phyloP scores from a whole-genome alignment of 1,284 basidiomycete species.

The Lentinus polychrous region DNA sequence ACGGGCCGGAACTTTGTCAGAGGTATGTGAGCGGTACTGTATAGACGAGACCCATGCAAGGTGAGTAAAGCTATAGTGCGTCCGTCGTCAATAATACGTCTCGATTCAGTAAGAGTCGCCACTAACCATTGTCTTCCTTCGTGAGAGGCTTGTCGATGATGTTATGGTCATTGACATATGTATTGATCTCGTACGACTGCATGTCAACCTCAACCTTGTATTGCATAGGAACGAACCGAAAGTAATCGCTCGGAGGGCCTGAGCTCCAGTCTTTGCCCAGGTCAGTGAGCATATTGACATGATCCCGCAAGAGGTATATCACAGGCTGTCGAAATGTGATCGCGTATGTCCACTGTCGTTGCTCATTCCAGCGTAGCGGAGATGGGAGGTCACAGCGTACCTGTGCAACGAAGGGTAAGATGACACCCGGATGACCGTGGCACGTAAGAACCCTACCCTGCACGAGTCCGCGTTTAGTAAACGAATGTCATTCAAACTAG shows the following conservation, averaged over 20 bases:
- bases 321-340: constrained; percentile 65
- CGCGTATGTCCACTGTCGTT: constrained; percentile 73
- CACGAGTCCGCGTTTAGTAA: constrained; percentile 73
- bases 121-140: constrained; percentile 71
- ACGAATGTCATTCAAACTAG: constrained; percentile 81
- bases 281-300: constrained; percentile 88
- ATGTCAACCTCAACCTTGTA: constrained; percentile 71
- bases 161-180: constrained; percentile 93
- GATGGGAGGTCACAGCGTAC: constrained; percentile 59
- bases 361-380: constrained; percentile 60
- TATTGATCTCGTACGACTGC: constrained; percentile 68
- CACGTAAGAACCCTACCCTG: constrained; percentile 38
- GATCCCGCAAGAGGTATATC: constrained; percentile 80
- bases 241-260: constrained; percentile 71
- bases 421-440: neutral
- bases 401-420: constrained; percentile 27
- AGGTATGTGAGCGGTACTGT: constrained; percentile 50
- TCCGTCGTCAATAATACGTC: constrained; percentile 5
- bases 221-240: constrained; percentile 76
- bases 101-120: neutral
- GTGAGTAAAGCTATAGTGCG: constrained; percentile 59
- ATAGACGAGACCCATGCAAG: constrained; percentile 53
- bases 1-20: constrained; percentile 71
- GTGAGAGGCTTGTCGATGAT: constrained; percentile 85
- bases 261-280: constrained; percentile 85